phyloP scores from a whole-genome alignment of 2,329 filamentous ascomycete genomes.

The Alternaria rosae region DNA sequence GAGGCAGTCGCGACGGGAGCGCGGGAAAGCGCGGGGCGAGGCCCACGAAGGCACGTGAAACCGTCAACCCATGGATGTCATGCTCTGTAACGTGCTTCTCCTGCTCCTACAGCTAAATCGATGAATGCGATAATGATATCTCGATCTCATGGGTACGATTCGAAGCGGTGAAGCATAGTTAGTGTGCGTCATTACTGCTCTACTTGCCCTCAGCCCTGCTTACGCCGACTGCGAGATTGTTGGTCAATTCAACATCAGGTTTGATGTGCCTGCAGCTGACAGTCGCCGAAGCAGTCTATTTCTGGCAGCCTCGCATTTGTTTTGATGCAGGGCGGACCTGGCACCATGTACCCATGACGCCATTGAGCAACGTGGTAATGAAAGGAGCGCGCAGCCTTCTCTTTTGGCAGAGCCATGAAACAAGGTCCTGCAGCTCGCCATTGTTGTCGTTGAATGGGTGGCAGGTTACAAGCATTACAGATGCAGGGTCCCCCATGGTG shows the following conservation, averaged over 20 bases:
- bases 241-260: neutral
- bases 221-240: neutral
- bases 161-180: neutral
- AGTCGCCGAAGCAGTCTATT: slow-evolving; percentile 13
- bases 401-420: slow-evolving; percentile 35
- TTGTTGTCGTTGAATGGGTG: slow-evolving; percentile 21
- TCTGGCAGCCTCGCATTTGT: slow-evolving; percentile 20
- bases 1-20: slow-evolving; percentile 16
- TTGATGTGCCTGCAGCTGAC: slow-evolving; percentile 11
- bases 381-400: slow-evolving; percentile 35
- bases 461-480: slow-evolving; percentile 36
- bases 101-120: neutral
- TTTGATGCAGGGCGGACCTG: slow-evolving; percentile 23
- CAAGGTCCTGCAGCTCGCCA: slow-evolving; percentile 28
- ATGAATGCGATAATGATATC: neutral
- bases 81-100: neutral
- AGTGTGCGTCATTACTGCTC: neutral
- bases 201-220: neutral
- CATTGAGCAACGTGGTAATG: slow-evolving; percentile 31
- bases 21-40: slow-evolving; percentile 26
- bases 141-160: neutral
- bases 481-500: slow-evolving; percentile 41
- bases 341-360: slow-evolving; percentile 17
- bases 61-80: slow-evolving; percentile 2
- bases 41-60: slow-evolving; percentile 28